Evolutionary conservation across 73 alveolate species (phyloP).

Genomic region (Tetrahymena borealis): DNA sequence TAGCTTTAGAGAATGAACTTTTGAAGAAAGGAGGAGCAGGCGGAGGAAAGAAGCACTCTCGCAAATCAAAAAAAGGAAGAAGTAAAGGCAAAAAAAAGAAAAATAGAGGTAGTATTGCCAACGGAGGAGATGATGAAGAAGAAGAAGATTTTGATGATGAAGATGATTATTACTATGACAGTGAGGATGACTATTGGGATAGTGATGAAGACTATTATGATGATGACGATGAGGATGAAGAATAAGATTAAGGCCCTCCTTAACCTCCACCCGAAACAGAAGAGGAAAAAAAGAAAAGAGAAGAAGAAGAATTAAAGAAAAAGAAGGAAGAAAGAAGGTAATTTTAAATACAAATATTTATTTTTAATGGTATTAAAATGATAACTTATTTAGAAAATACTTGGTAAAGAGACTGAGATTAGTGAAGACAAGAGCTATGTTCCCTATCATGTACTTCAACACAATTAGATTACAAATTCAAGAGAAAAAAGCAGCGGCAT

Average conservation of each 20-base stretch:
- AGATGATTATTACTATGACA: background rate
- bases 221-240: background rate
- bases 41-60: background rate
- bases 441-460: background rate
- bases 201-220: background rate
- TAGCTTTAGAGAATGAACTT: background rate
- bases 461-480: background rate
- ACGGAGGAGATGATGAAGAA: background rate
- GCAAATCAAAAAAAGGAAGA: background rate
- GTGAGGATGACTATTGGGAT: background rate
- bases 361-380: background rate
- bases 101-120: background rate
- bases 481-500: background rate
- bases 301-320: background rate
- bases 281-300: background rate
- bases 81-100: background rate
- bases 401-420: background rate
- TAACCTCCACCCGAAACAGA: background rate
- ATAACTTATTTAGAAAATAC: background rate
- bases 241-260: background rate
- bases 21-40: background rate
- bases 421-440: background rate
- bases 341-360: background rate
- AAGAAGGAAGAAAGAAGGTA: background rate
- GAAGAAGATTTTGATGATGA: background rate